Conservation (phyloP, 148 eudicot species). For the Oxyria digyna region DNA sequence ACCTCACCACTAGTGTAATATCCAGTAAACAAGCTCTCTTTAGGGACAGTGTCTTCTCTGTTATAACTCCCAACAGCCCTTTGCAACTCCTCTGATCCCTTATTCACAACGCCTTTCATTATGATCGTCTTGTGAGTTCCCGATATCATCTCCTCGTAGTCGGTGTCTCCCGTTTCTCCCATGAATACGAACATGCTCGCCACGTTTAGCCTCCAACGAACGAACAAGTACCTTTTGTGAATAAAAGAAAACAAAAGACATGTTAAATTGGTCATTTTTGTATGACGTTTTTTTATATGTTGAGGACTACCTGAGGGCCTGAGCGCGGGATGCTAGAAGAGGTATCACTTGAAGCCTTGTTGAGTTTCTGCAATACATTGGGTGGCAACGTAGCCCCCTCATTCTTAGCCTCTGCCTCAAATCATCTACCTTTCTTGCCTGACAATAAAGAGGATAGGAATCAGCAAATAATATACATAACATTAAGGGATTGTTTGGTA, state of each 20-base stretch:
- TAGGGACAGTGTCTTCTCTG: constrained; percentile 51
- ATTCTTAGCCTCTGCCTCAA: constrained; percentile 69
- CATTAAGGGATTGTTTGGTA: not conserved
- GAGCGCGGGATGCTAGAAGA: constrained; percentile 72
- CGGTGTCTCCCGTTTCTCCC: constrained; percentile 73
- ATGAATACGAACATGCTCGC: constrained; percentile 61
- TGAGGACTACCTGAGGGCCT: constrained; percentile 46
- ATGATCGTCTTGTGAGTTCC: constrained; percentile 63
- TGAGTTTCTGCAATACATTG: constrained; percentile 69
- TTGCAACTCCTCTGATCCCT: constrained; percentile 50
- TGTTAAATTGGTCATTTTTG: no score
- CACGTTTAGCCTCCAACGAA: constrained; percentile 65
- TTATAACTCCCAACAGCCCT: constrained; percentile 47
- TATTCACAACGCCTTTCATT: constrained; percentile 43
- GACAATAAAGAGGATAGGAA: constrained; percentile 9
- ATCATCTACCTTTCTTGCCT: constrained; percentile 66
- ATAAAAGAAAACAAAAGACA: not conserved
- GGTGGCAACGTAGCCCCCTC: constrained; percentile 72
- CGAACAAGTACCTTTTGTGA: constrained; percentile 44
- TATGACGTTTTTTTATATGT: not conserved
- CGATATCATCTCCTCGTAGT: constrained; percentile 56
- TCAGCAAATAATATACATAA: not conserved
- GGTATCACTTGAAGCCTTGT: constrained; percentile 70
- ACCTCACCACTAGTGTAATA: constrained; percentile 16
- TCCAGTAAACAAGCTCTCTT: constrained; percentile 39